These are phyloP conservation scores for Rhexocercosporidium sp. DNA, from an alignment of 2,329 filamentous ascomycete species.

Conservation along the genomic window DNA sequence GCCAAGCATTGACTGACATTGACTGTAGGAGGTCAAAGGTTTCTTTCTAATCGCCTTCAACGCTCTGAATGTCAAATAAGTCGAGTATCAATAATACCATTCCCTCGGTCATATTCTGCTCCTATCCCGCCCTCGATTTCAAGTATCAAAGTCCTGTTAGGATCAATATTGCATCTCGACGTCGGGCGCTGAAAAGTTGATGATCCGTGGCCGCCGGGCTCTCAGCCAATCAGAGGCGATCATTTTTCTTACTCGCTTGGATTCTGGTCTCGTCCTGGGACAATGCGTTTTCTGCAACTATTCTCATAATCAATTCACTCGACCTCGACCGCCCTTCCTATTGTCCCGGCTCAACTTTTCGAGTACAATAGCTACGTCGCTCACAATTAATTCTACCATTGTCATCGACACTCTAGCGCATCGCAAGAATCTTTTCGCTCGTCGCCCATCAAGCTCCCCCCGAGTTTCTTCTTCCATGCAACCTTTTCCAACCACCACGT, in stretches of 20 bases:
- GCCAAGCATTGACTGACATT: neutral
- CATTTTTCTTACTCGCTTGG: conserved; percentile 13
- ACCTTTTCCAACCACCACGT: conserved; percentile 13
- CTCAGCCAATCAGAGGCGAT: conserved; percentile 11
- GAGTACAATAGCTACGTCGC: conserved; percentile 6
- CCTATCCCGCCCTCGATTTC: neutral
- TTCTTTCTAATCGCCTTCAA: neutral
- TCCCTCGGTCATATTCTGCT: neutral
- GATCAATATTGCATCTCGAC: neutral
- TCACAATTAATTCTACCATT: neutral
- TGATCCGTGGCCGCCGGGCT: conserved; percentile 1
- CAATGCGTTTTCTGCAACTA: conserved; percentile 17
- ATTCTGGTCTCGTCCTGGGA: conserved; percentile 13
- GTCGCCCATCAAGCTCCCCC: neutral
- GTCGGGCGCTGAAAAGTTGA: conserved; percentile 4
- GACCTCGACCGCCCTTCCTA: conserved; percentile 5
- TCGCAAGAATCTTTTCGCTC: conserved; percentile 8
- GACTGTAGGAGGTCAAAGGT: conserved; percentile 2
- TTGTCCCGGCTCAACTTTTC: neutral
- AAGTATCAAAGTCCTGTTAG: neutral
- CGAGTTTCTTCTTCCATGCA: conserved; percentile 8
- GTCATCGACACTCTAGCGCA: neutral
- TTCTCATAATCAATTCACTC: conserved; percentile 15
- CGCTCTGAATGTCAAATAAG: neutral
- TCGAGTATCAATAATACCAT: neutral